Evolutionary conservation across 1,139 yeast species (phyloP).

Genomic region (Yamadazyma atlantica): DNA sequence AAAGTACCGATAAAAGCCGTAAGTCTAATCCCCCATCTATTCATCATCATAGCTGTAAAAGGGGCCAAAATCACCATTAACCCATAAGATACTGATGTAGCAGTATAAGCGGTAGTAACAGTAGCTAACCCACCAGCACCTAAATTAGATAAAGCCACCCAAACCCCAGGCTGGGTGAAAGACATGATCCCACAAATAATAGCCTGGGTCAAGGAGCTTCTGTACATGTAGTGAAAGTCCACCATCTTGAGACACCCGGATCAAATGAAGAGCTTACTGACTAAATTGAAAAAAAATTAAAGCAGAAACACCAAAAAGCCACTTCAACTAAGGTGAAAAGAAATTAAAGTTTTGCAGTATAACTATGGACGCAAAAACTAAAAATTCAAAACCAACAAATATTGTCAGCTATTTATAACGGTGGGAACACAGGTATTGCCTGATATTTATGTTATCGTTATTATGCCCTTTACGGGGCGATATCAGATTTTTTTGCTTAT

Average conservation of each 20-base stretch:
- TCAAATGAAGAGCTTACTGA: too few species aligned
- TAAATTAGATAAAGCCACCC: conserved; percentile 17
- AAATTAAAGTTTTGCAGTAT: not conserved
- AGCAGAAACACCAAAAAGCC: too few species aligned
- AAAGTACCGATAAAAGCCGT: conserved; percentile 17
- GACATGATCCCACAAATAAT: conserved; percentile 20
- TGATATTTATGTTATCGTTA: too few species aligned
- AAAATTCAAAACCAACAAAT: not conserved
- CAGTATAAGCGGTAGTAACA: conserved; percentile 14
- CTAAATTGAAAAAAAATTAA: too few species aligned
- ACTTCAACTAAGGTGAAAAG: too few species aligned
- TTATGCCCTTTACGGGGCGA: too few species aligned
- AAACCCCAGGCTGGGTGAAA: conserved; percentile 24
- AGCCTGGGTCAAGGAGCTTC: conserved; percentile 16
- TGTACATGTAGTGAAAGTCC: conserved; percentile 2
- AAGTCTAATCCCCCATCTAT: conserved; percentile 15
- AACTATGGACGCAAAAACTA: not conserved
- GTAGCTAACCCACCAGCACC: conserved; percentile 24
- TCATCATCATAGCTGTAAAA: conserved; percentile 14
- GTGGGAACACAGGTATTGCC: not conserved
- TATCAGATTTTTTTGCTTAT: not conserved
- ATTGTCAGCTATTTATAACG: not conserved
- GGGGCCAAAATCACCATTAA: conserved; percentile 20
- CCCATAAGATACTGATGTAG: conserved; percentile 17
- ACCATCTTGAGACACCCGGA: conserved; percentile 2